Evolutionary conservation across 345 rosid species (phyloP), one percentile per base, ranked within the genome.

Genomic region (Salix caprea): DNA sequence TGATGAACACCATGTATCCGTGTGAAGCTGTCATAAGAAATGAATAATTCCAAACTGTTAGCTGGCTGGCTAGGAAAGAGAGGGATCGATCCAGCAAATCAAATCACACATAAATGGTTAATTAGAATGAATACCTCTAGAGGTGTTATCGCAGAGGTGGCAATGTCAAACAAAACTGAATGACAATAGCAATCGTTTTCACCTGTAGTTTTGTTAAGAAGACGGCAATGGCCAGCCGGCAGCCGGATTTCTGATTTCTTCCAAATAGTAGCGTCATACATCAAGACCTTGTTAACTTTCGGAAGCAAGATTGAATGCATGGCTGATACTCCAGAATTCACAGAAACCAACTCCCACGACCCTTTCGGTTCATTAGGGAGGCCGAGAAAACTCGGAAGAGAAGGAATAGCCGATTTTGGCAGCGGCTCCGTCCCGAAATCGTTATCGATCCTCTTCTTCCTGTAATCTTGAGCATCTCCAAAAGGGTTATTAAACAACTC

Each of bases 1-100:
- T 0, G 98, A 96, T 15, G 99, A 96, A 72, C 99, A 96, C 99
- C 99, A 96, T 16, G 99, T 92, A 73, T 96, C 99, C 1, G 91
- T 89, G 24, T 76, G 11, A 19, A 91, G 85, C 97, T 91, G 78
- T 67, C 5, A 67, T 30, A 7, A 4, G 42, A 34, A 13, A 34
- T 1, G 21, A 42, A 7, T 13, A 24, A 7, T 21, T 7, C 72
- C 18, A 14, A 44, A 19, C n/a, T 6, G 58, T 52, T 52, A 52
- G 58, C 58, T 52, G 21, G 58, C 58, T 52, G 2, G 58, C 58
- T 19, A 52, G 9, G n/a, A 52, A 52, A 18, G 58, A 52, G 58
- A 19, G n/a, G 2, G 23, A 52, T 52, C 7, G 58, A 52, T 52
- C 58, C 19, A 52, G 58, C n/a, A 52, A 52, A 52, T 52, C 2